A percentile compares a stretch with the other conserved stretches of the same genome.
Conservation (phyloP, 257 asterid genomes). For the Voacanga thouarsii region DNA sequence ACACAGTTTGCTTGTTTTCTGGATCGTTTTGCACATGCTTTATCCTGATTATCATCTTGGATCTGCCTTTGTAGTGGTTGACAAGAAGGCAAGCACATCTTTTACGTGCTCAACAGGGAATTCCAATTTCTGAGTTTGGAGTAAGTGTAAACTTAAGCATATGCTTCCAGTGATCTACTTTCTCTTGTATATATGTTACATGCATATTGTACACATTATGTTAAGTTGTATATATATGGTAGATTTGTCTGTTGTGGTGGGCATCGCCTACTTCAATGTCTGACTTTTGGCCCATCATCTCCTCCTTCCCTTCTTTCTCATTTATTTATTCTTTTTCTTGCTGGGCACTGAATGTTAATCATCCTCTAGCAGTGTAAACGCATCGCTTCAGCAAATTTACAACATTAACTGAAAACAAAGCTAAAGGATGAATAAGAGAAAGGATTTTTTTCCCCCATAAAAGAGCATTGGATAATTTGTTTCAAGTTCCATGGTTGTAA, state of each 20-base stretch:
- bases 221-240: background rate
- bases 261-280: background rate
- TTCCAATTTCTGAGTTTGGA: constrained; percentile 92
- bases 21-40: background rate
- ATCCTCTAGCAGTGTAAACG: background rate
- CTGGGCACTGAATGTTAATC: background rate
- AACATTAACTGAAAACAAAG: background rate
- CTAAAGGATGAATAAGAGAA: background rate
- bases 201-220: background rate
- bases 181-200: background rate
- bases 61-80: constrained; percentile 61
- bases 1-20: background rate
- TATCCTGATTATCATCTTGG: constrained; percentile 1
- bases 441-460: too few species aligned
- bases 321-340: background rate
- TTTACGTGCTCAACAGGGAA: constrained; percentile 91
- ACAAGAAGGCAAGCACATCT: constrained; percentile 84
- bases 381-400: background rate
- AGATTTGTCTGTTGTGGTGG: background rate
- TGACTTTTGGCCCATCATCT: background rate
- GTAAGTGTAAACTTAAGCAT: constrained; percentile 42
- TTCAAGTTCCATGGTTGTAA: background rate
- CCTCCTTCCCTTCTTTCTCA: background rate
- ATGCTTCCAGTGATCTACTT: background rate
- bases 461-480: background rate